phyloP scores from a whole-genome alignment of 306 rosid genomes.

The Malus sylvestris region DNA sequence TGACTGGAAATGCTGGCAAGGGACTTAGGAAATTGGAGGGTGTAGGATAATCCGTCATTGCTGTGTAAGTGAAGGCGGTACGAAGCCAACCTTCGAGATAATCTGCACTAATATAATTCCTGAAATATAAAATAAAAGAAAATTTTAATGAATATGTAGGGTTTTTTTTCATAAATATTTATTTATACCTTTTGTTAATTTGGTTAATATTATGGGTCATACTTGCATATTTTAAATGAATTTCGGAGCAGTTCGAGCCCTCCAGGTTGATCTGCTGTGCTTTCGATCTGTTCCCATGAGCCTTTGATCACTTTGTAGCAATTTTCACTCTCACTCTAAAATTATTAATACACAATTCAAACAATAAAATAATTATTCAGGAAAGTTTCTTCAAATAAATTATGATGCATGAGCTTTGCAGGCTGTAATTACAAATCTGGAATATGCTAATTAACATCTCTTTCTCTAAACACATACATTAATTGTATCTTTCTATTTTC shows the following conservation, averaged over 20 bases:
- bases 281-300: conserved; percentile 47
- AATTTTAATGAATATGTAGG: neutral
- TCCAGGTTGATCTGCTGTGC: conserved; percentile 12
- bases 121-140: neutral
- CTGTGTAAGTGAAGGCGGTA: conserved; percentile 36
- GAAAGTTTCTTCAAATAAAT: neutral
- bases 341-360: neutral
- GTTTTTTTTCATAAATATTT: too few species aligned
- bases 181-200: too few species aligned
- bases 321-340: conserved; percentile 66
- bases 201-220: neutral
- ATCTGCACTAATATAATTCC: conserved; percentile 9
- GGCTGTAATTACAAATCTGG: neutral
- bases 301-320: conserved; percentile 73
- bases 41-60: conserved; percentile 95
- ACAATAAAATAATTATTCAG: neutral
- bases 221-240: conserved; percentile 72
- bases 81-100: conserved; percentile 40
- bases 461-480: too few species aligned
- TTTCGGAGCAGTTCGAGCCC: conserved; percentile 43
- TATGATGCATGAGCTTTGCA: neutral
- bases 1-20: conserved; percentile 78
- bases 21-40: conserved; percentile 63
- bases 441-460: neutral
- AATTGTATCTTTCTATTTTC: too few species aligned